Evolutionary conservation across 345 rosid species (phyloP), one percentile per base, ranked within the genome.

Genomic region (Salix suchowensis): DNA sequence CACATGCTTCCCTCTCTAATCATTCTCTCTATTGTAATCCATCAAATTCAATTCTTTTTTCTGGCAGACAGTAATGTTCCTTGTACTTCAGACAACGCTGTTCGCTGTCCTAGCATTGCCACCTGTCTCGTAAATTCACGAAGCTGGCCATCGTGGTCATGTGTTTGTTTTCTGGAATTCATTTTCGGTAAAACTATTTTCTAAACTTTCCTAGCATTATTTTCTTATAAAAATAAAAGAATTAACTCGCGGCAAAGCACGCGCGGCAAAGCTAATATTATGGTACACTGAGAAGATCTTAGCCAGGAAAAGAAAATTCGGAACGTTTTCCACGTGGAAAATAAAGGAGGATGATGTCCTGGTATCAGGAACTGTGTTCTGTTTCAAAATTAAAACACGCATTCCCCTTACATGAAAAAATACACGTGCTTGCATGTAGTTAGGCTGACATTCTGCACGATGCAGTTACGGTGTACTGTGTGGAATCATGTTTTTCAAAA

Each of bases 1-100:
- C 79, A 44, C 79, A 60, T 70, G 76, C 48, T 26, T 62, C 67
- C 71, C 60, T 58, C 44, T 11, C 32, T 64, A 67, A 80, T 72
- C 80, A 76, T 76, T 75, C 34, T 62, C 28, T 23, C 16, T 62
- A 26, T 10, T 62, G 6, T 11, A 26, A 23, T 62, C 13, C 18
- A 8, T 60, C 26, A 26, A 11, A 54, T 32, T 73, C 23, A 46
- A 21, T 54, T 64, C 4, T 36, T 50, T 7, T 6, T 75, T 71
- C 46, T 7, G 46, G 16, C 11, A 39, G 68, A 54, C 76, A 54
- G 50, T 40, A 26, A 46, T 66, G 79, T 71, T 74, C 42, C 72
- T 74, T 30, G 68, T 74, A 32, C 52, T 46, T 67, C 66, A 21
- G 77, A 79, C 83, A 76, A 66, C 12, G 62, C 48, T 55, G 13